Percentiles rank a stretch among this genome's conserved stretches.
Evolutionary conservation across 2,329 filamentous ascomycete species (phyloP).

Genomic region (Ceratocystis destructans): DNA sequence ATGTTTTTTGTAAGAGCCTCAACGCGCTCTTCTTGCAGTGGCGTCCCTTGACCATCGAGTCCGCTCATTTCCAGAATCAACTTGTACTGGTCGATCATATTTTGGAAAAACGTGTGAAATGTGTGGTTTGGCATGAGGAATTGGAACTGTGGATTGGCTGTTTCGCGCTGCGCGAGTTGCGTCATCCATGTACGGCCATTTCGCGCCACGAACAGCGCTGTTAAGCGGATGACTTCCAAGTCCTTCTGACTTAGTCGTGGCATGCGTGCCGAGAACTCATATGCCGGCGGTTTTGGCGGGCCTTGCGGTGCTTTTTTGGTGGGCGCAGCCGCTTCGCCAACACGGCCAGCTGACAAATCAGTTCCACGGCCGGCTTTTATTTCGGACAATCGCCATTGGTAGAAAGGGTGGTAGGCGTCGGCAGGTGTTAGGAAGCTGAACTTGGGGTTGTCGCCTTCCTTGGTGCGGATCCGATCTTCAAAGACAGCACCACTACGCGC

Average conservation of each 20-base stretch:
- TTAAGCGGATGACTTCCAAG: slow-evolving; percentile 58
- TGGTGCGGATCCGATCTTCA: slow-evolving; percentile 73
- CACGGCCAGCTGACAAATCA: slow-evolving; percentile 59
- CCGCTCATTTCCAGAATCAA: slow-evolving; percentile 56
- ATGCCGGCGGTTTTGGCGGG: slow-evolving; percentile 72
- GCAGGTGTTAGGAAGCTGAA: slow-evolving; percentile 71
- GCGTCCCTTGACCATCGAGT: slow-evolving; percentile 50
- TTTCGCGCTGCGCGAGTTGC: slow-evolving; percentile 72
- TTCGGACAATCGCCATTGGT: slow-evolving; percentile 79
- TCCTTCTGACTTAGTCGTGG: slow-evolving; percentile 94
- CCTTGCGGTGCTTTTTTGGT: slow-evolving; percentile 56
- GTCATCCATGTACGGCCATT: slow-evolving; percentile 90
- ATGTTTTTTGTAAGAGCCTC: slow-evolving; percentile 61
- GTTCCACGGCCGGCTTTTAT: slow-evolving; percentile 74
- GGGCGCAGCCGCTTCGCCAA: slow-evolving; percentile 44
- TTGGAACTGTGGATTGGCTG: slow-evolving; percentile 87
- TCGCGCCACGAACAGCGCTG: slow-evolving; percentile 82
- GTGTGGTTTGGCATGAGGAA: slow-evolving; percentile 92
- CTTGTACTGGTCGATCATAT: slow-evolving; percentile 88
- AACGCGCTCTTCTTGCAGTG: slow-evolving; percentile 58
- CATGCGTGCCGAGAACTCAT: slow-evolving; percentile 90
- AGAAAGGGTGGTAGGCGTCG: slow-evolving; percentile 80
- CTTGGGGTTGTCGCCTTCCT: slow-evolving; percentile 72
- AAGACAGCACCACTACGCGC: slow-evolving; percentile 54
- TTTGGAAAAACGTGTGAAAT: slow-evolving; percentile 88